Evolutionary conservation across 2,329 filamentous ascomycete genomes (phyloP).

Genomic region (Tympanopsis confertula): DNA sequence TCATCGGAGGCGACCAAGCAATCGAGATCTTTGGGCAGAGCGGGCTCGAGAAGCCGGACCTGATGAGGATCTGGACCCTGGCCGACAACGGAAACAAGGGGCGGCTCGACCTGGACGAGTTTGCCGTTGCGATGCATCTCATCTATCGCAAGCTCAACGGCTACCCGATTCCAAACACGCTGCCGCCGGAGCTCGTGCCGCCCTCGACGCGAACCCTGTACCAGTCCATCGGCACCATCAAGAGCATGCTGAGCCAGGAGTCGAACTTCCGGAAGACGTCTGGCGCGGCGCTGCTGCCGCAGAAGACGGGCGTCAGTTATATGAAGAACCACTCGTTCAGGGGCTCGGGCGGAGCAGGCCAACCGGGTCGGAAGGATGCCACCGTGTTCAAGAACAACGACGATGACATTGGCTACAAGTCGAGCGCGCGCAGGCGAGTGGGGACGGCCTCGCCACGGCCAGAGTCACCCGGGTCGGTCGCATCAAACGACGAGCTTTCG

Average conservation of each 20-base stretch:
- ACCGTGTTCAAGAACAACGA: slow-evolving; percentile 97
- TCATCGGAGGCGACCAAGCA: slow-evolving; percentile 79
- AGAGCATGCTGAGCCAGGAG: slow-evolving; percentile 77
- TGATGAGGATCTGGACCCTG: slow-evolving; percentile 90
- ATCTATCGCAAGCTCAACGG: slow-evolving; percentile 96
- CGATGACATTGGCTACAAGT: slow-evolving; percentile 82
- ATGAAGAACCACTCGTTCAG: slow-evolving; percentile 91
- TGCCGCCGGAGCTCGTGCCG: slow-evolving; percentile 85
- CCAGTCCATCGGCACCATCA: slow-evolving; percentile 85
- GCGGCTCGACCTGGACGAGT: slow-evolving; percentile 88
- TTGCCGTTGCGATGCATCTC: slow-evolving; percentile 96
- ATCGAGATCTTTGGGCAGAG: slow-evolving; percentile 97
- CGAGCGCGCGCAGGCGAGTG: slow-evolving; percentile 78
- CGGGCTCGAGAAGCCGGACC: slow-evolving; percentile 77
- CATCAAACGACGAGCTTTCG: slow-evolving; percentile 63
- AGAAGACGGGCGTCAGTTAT: slow-evolving; percentile 94
- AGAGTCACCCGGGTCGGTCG: slow-evolving; percentile 55
- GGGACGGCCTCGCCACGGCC: slow-evolving; percentile 70
- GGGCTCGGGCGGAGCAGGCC: slow-evolving; percentile 42
- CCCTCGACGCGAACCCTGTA: slow-evolving; percentile 89
- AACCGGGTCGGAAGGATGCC: slow-evolving; percentile 70
- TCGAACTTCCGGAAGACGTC: slow-evolving; percentile 81
- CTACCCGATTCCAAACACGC: slow-evolving; percentile 75
- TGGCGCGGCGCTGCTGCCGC: slow-evolving; percentile 79
- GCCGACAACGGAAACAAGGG: slow-evolving; percentile 91